Evolutionary conservation across 768 basidiomycete genomes (phyloP), one percentile per base, ranked within the genome.

Genomic region (Neoboletus brunneissimus): DNA sequence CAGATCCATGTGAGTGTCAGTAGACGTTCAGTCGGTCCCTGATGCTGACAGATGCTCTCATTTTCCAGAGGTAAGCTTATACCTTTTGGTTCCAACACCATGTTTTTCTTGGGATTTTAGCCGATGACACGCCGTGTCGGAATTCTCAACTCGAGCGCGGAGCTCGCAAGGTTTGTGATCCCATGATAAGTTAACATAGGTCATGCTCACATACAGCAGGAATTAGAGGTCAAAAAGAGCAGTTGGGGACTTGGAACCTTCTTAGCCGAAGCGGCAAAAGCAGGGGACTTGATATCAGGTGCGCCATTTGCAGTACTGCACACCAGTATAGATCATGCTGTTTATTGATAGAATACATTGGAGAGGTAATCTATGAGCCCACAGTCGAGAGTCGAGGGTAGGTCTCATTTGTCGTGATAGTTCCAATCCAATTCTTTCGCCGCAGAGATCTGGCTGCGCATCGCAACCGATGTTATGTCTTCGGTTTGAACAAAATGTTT

Each of bases 381-480:
- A 86, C 82, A 1, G 71, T 77, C 6, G 67, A 73, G 7, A 81
- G 79, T 37, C 78, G 86, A 63, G 77, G 76, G 86, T 85, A 56
- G 55, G 81, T 73, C 11, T 23, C 27, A 3, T 50, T 51, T 53
- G 9, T 27, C 23, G 5, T 6, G 29, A 42, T 29, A 15, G 12
- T 48, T 47, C 10, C 23, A 11, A 23, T 22, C 15, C 25, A 35
- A 47, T 25, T 6, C 22, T 40, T 25, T 34, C 32, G 12, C 29
- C 31, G 5, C 64, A 83, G 81, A 45, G 65, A 75, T 15, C 66
- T 82, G 15, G 74, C 80, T 7, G 55, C 51, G 15, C 80, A 87
- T 56, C 75, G 79, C 37, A 67, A 74, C 5, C 79, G 87, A 40
- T 84, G 79, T 56, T 91, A 91, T 58, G 75, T 84, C 10, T 90